Conservation (phyloP, 169 alveolate species). For the Neospora caninum region DNA sequence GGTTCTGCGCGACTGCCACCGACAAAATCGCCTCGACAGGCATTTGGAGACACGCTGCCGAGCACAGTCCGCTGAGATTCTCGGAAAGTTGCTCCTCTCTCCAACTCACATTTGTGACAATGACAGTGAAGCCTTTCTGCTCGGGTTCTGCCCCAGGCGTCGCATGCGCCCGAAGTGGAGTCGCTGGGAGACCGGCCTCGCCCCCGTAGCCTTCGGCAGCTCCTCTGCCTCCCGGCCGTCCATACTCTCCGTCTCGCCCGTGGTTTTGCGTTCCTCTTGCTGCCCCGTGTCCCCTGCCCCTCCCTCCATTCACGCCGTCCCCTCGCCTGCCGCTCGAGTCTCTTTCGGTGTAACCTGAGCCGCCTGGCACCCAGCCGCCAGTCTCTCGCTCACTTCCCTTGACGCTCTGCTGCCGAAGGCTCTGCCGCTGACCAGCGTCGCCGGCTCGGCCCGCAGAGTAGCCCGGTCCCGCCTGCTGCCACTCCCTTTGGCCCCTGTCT, state of each 20-base stretch:
- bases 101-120: slow-evolving; percentile 17
- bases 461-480: neutral
- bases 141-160: neutral
- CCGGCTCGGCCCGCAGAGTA: neutral
- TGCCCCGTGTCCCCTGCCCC: neutral
- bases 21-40: neutral
- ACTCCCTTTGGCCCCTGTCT: neutral
- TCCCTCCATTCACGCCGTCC: neutral
- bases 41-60: neutral
- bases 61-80: neutral
- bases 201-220: neutral
- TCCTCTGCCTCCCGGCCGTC: neutral
- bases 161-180: neutral
- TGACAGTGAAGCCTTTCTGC: slow-evolving; percentile 37
- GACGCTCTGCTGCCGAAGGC: neutral
- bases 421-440: neutral
- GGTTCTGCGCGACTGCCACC: no score
- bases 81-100: neutral
- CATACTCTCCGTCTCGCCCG: neutral
- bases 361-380: neutral
- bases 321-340: neutral
- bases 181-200: neutral
- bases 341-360: neutral
- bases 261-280: neutral
- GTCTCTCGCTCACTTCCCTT: neutral